These are phyloP conservation scores for Suillus paluster DNA, from an alignment of 768 basidiomycete genomes.

Conservation along the genomic window DNA sequence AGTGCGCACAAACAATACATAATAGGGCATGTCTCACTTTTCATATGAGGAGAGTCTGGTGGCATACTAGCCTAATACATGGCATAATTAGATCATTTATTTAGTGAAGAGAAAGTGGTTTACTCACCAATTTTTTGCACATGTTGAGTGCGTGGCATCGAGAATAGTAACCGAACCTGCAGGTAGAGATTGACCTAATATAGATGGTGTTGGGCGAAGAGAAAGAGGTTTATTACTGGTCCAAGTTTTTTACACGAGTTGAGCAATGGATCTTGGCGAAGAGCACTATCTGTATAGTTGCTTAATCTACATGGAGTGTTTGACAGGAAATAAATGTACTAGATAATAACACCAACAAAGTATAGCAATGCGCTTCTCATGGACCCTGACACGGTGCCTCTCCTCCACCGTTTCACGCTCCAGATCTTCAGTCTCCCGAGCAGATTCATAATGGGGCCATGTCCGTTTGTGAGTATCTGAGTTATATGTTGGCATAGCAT, in stretches of 20 bases:
- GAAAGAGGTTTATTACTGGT: background rate
- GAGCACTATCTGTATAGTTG: too few species aligned
- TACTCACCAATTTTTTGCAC: background rate
- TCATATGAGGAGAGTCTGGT: background rate
- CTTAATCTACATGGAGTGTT: too few species aligned
- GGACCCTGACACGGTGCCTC: background rate
- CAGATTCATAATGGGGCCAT: background rate
- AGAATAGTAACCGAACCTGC: too few species aligned
- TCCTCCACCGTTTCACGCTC: background rate
- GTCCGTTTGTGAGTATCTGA: background rate
- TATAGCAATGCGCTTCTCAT: background rate
- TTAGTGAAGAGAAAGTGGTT: background rate
- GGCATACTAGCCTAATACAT: background rate
- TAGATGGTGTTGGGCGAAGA: too few species aligned
- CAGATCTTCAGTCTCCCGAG: background rate
- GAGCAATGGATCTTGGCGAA: background rate
- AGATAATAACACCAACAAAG: too few species aligned
- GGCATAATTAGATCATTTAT: too few species aligned
- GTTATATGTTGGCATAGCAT: background rate
- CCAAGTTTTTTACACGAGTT: background rate
- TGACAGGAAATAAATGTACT: too few species aligned
- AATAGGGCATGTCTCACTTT: background rate
- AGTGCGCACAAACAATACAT: background rate
- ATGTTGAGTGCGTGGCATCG: too few species aligned
- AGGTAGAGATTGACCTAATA: too few species aligned